Percentiles rank a stretch among this genome's conserved stretches.
Evolutionary conservation across 2,329 filamentous ascomycete genomes (phyloP).

Genomic region (Ilyonectria destructans): DNA sequence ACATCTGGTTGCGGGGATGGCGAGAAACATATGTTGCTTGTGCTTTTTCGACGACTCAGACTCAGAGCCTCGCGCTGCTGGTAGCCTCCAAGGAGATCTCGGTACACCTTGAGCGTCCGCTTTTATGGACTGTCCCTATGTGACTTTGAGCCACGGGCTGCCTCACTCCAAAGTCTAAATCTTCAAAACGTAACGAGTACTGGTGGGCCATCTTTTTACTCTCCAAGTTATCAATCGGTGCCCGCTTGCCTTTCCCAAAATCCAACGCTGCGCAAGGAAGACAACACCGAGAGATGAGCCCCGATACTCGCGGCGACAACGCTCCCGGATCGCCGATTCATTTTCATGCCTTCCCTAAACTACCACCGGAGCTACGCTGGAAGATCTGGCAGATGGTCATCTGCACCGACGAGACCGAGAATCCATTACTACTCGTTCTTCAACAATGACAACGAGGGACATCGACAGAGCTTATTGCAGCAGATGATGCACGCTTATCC

Average conservation of each 20-base stretch:
- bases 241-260: neutral
- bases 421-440: constrained; percentile 23
- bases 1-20: too few species aligned
- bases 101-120: too few species aligned
- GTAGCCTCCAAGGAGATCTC: too few species aligned
- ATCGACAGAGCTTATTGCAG: constrained; percentile 7
- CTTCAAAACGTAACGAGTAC: too few species aligned
- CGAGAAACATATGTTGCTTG: too few species aligned
- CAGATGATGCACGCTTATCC: neutral
- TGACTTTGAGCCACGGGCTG: too few species aligned
- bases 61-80: too few species aligned
- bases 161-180: too few species aligned
- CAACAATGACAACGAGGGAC: constrained; percentile 5
- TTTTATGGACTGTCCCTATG: too few species aligned
- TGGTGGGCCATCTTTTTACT: neutral
- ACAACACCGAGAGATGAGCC: neutral
- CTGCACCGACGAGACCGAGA: constrained; percentile 9
- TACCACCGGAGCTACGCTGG: constrained; percentile 1
- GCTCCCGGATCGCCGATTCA: neutral
- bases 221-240: neutral
- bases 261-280: neutral
- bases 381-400: constrained; percentile 21
- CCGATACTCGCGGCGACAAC: neutral
- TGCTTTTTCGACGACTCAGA: too few species aligned
- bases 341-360: constrained; percentile 2